Evolutionary conservation across 2,329 filamentous ascomycete species (phyloP).

Genomic region (Monilinia vaccinii-corymbosi): DNA sequence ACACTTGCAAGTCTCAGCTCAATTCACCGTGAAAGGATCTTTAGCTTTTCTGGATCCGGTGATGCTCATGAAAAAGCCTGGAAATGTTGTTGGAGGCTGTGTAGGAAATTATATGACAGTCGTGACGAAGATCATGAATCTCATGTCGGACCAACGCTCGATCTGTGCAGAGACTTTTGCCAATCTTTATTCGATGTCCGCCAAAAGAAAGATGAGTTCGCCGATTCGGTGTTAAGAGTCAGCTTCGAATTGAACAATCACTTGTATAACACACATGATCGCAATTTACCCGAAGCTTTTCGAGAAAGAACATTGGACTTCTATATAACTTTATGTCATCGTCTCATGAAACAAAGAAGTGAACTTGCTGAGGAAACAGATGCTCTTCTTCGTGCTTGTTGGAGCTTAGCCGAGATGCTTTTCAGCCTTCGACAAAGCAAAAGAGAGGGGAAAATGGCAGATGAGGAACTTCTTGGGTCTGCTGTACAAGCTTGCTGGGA

Average conservation of each 20-base stretch:
- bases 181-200: conserved; percentile 84
- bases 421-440: conserved; percentile 81
- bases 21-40: conserved; percentile 70
- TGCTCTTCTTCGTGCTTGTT: conserved; percentile 74
- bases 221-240: conserved; percentile 81
- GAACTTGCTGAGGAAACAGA: conserved; percentile 75
- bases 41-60: conserved; percentile 63
- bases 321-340: conserved; percentile 86
- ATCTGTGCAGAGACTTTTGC: conserved; percentile 86
- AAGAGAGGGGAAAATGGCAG: conserved; percentile 60
- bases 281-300: conserved; percentile 75
- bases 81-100: conserved; percentile 90
- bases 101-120: conserved; percentile 78
- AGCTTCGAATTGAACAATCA: conserved; percentile 96
- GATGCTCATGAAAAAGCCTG: conserved; percentile 81
- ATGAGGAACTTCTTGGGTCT: conserved; percentile 78
- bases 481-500: conserved; percentile 94
- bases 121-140: conserved; percentile 61
- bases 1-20: conserved; percentile 79
- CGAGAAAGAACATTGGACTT: conserved; percentile 86
- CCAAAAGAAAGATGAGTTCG: conserved; percentile 64
- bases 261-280: conserved; percentile 85
- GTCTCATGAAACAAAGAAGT: conserved; percentile 88
- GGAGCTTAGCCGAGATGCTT: conserved; percentile 85
- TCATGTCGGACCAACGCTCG: conserved; percentile 65